These are phyloP conservation scores for Backusella morwellensis DNA, from an alignment of 192 early-diverging fungal genomes.

Conservation along the genomic window DNA sequence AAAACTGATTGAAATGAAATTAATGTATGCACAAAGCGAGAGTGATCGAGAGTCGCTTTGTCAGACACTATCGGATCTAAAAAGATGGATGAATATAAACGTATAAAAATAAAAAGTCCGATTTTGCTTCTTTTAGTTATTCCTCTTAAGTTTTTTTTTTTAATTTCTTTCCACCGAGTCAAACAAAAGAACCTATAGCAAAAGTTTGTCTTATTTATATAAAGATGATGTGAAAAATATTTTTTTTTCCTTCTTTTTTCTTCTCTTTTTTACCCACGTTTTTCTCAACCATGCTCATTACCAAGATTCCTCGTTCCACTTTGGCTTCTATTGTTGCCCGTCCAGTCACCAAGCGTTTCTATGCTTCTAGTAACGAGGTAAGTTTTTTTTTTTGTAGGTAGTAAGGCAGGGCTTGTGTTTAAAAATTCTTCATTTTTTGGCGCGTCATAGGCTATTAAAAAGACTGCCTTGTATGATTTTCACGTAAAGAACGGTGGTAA, in stretches of 20 bases:
- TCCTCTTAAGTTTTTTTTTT: not conserved
- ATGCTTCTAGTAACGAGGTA: constrained; percentile 16
- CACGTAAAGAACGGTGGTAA: constrained; percentile 90
- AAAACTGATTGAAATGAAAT: constrained; percentile 70
- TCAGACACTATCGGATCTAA: constrained; percentile 65
- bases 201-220: not conserved
- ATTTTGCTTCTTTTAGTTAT: not conserved
- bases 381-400: not conserved
- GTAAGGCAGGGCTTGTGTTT: too few species aligned
- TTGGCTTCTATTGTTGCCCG: not conserved
- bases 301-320: constrained; percentile 9
- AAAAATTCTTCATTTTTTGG: too few species aligned
- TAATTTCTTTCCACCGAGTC: constrained; percentile 7
- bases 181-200: constrained; percentile 7
- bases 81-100: constrained; percentile 47
- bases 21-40: constrained; percentile 81
- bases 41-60: constrained; percentile 67
- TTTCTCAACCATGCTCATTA: not conserved
- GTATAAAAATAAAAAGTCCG: not conserved
- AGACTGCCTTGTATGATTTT: constrained; percentile 89
- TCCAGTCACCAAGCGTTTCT: constrained; percentile 10
- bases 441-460: constrained; percentile 45
- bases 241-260: not conserved
- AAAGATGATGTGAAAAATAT: not conserved
- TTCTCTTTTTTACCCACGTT: not conserved